Evolutionary conservation across 2,329 filamentous ascomycete species (phyloP).

Genomic region (Diaporthe longicolla): DNA sequence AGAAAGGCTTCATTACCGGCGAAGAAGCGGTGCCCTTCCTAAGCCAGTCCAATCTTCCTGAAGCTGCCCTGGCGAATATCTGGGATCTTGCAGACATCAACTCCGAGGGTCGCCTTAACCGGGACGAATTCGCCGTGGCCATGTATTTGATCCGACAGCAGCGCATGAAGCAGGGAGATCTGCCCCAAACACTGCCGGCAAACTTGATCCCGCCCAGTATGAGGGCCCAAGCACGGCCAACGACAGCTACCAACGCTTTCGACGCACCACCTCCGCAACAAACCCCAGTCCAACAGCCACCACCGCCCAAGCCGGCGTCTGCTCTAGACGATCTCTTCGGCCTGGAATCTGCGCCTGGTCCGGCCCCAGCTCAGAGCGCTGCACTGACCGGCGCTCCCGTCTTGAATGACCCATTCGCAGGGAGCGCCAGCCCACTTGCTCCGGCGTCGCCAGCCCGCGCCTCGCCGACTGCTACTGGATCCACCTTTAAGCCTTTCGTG

Average conservation of each 20-base stretch:
- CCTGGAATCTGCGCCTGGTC: constrained; percentile 76
- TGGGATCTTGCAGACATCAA: constrained; percentile 98
- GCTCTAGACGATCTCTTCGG: constrained; percentile 96
- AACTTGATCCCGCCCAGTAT: constrained; percentile 90
- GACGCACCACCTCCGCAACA: constrained; percentile 58
- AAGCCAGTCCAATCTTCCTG: constrained; percentile 89
- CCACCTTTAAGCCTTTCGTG: constrained; percentile 89
- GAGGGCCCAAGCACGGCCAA: constrained; percentile 72
- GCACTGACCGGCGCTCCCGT: constrained; percentile 81
- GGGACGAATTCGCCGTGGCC: constrained; percentile 95
- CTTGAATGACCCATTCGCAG: constrained; percentile 72
- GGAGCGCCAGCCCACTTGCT: constrained; percentile 60
- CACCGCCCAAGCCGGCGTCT: constrained; percentile 64
- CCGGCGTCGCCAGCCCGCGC: constrained; percentile 69
- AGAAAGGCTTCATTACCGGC: constrained; percentile 88
- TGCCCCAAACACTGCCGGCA: constrained; percentile 84
- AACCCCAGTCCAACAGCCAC: constrained; percentile 55
- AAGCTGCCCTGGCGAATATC: constrained; percentile 91
- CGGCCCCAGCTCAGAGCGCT: constrained; percentile 68
- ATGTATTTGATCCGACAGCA: constrained; percentile 98
- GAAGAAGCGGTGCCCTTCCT: constrained; percentile 96
- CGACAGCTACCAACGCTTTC: constrained; percentile 65
- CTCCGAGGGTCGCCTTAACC: constrained; percentile 85
- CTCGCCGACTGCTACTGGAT: constrained; percentile 57
- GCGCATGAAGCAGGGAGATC: constrained; percentile 76